Percentiles rank a stretch among this genome's conserved stretches.
These are phyloP conservation scores for Actinomortierella wolfii DNA, from an alignment of 371 early-diverging fungal genomes.

Conservation along the genomic window DNA sequence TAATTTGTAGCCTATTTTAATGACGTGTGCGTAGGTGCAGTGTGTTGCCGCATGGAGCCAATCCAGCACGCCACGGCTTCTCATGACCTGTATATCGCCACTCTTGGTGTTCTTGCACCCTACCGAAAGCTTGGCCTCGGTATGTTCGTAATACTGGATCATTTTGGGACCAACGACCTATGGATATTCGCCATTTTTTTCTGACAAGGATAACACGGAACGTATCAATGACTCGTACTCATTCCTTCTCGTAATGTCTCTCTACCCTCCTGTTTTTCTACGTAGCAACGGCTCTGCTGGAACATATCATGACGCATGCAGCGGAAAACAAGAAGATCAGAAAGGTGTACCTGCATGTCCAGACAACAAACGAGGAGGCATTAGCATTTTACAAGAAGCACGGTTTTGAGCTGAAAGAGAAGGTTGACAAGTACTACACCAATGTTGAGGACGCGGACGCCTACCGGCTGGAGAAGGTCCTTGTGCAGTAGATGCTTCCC, in stretches of 20 bases:
- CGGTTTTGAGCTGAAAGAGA: constrained; percentile 72
- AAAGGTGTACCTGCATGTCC: constrained; percentile 89
- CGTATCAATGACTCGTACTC: neutral
- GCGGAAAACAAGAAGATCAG: constrained; percentile 46
- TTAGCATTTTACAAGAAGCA: constrained; percentile 86
- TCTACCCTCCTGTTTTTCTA: neutral
- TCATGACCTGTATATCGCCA: constrained; percentile 87
- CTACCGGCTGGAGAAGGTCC: constrained; percentile 61
- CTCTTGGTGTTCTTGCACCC: constrained; percentile 89
- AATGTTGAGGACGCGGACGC: constrained; percentile 87
- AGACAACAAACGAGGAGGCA: constrained; percentile 84
- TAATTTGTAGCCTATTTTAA: constrained; percentile 69
- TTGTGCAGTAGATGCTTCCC: constrained; percentile 4
- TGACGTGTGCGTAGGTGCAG: constrained; percentile 82
- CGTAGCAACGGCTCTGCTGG: constrained; percentile 64
- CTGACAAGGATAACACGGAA: neutral
- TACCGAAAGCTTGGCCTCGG: constrained; percentile 87
- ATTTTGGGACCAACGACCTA: neutral
- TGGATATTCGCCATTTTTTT: neutral
- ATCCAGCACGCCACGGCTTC: constrained; percentile 36
- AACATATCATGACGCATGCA: constrained; percentile 65
- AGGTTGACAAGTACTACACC: constrained; percentile 87
- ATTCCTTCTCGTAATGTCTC: neutral
- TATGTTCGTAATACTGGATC: constrained; percentile 30
- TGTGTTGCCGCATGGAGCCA: constrained; percentile 82